Conservation (phyloP, 2,329 filamentous ascomycete species). For the Arthroderma uncinatum region DNA sequence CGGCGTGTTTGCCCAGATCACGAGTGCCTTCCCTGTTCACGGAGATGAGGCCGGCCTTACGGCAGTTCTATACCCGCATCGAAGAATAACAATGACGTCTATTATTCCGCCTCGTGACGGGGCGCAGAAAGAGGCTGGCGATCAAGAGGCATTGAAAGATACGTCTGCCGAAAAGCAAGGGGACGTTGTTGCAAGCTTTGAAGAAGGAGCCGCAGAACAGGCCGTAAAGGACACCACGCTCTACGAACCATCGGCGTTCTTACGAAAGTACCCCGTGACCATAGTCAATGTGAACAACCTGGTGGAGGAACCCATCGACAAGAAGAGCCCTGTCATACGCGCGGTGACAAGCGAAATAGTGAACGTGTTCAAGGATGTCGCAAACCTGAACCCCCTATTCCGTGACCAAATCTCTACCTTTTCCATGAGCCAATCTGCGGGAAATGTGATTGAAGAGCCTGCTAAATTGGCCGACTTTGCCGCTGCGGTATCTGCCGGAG, state of each 20-base stretch:
- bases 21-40: conserved; percentile 77
- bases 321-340: conserved; percentile 76
- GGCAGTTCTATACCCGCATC: conserved; percentile 89
- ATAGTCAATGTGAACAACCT: conserved; percentile 94
- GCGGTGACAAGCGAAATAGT: conserved; percentile 96
- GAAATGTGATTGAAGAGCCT: conserved; percentile 89
- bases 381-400: conserved; percentile 86
- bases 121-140: conserved; percentile 24
- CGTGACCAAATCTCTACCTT: conserved; percentile 96
- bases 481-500: conserved; percentile 88
- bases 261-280: conserved; percentile 84
- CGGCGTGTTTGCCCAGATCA: conserved; percentile 95
- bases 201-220: conserved; percentile 61
- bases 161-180: conserved; percentile 61
- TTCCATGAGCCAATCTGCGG: conserved; percentile 85
- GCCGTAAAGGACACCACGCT: conserved; percentile 44
- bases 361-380: conserved; percentile 97
- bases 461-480: conserved; percentile 95
- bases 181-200: conserved; percentile 93
- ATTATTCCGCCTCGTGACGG: conserved; percentile 56
- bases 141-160: conserved; percentile 32
- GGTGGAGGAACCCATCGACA: conserved; percentile 75
- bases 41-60: conserved; percentile 79
- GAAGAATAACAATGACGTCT: conserved; percentile 79
- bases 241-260: conserved; percentile 82